Conservation (phyloP, 768 basidiomycete genomes). For the Terana coerulea region DNA sequence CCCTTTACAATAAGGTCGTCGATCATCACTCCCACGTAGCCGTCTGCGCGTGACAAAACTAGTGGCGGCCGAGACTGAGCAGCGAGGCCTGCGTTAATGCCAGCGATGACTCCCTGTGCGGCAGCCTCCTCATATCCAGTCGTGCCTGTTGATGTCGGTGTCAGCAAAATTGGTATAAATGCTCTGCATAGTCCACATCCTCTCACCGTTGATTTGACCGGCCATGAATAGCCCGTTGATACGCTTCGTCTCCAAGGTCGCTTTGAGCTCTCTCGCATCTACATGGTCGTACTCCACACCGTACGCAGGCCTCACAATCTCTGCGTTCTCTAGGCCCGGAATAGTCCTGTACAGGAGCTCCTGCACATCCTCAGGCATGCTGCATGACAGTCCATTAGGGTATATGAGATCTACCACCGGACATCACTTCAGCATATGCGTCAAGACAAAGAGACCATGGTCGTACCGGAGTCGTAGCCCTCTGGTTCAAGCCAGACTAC, state of each 20-base stretch:
- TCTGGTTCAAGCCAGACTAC: slow-evolving; percentile 90
- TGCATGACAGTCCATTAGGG: slow-evolving; percentile 86
- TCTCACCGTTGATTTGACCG: slow-evolving; percentile 80
- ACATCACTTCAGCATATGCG: neutral
- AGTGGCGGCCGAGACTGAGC: slow-evolving; percentile 55
- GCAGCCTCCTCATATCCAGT: slow-evolving; percentile 96
- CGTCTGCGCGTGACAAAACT: slow-evolving; percentile 76
- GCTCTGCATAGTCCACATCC: too few relatives aligned
- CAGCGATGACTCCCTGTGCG: slow-evolving; percentile 84
- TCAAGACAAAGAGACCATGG: neutral
- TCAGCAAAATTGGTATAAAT: neutral
- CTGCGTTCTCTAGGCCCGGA: slow-evolving; percentile 78
- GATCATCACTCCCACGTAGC: slow-evolving; percentile 86
- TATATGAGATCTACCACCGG: slow-evolving; percentile 73
- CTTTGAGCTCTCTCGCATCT: slow-evolving; percentile 77
- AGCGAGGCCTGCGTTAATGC: slow-evolving; percentile 80
- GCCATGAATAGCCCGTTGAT: slow-evolving; percentile 85
- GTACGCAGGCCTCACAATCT: slow-evolving; percentile 83
- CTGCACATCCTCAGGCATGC: slow-evolving; percentile 83
- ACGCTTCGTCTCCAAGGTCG: slow-evolving; percentile 82
- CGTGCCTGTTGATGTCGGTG: slow-evolving; percentile 56
- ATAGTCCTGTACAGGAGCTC: slow-evolving; percentile 81
- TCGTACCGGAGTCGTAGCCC: slow-evolving; percentile 78
- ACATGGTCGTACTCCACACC: slow-evolving; percentile 93
- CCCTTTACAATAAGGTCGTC: slow-evolving; percentile 89